Evolutionary conservation across 2,329 filamentous ascomycete genomes (phyloP), one percentile per base, ranked within the genome.

Genomic region (Botrytis fabae): DNA sequence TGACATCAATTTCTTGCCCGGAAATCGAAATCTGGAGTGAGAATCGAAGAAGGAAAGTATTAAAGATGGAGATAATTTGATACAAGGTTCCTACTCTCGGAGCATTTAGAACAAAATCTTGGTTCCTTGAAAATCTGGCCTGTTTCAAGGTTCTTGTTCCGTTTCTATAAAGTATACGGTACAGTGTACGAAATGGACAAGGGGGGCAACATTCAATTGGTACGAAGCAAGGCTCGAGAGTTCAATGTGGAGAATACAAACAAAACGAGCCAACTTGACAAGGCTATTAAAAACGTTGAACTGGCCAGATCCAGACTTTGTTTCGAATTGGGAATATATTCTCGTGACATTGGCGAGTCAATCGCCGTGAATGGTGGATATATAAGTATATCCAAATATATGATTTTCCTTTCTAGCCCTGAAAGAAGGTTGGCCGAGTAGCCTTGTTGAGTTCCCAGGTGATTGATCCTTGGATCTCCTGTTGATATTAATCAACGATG

Each of bases 211-310:
- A 25, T n/a, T 61, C 44, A 48, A 14, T 44, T 66, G 28, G 18
- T 42, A 12, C 25, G 25, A 2, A 32, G 35, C n/a, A 42, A 71
- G 59, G 69, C 60, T 71, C 64, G 25, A 16, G 20, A 54, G 16
- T 38, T 62, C 10, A 25, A 18, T 28, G 48, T 38, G 28, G 48
- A 51, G 22, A n/a, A 40, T n/a, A 25, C 57, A 57, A 71, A 64
- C 60, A 71, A 57, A 66, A 38, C 60, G 38, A 66, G 69, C 48
- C 66, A 66, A 66, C 46, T 59, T 28, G 70, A 71, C 70, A 71
- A 71, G 70, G 61, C 70, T 71, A 44, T 71, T 44, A 71, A 35
- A 35, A 63, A 20, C 25, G 32, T 71, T 40, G 25, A 70, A 63
- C 25, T 38, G 42, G 54, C 16, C 59, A 57, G 65, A 69, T 57